Evolutionary conservation across 2,329 filamentous ascomycete genomes (phyloP).

Genomic region (Fusarium sp.): DNA sequence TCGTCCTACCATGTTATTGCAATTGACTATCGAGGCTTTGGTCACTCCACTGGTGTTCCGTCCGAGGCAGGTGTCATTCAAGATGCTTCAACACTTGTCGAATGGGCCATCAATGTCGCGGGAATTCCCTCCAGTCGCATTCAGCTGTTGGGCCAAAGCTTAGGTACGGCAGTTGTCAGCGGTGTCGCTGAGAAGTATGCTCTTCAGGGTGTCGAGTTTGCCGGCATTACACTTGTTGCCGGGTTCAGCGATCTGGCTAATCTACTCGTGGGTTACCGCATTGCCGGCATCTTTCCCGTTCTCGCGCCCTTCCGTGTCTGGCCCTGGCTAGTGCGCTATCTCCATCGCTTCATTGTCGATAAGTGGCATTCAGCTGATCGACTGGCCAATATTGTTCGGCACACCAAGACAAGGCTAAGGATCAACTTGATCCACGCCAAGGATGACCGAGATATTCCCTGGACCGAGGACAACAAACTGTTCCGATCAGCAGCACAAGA

Average conservation of each 20-base stretch:
- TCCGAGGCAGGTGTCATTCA: slow-evolving; percentile 84
- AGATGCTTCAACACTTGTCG: slow-evolving; percentile 79
- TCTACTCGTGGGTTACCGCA: slow-evolving; percentile 81
- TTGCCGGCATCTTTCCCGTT: slow-evolving; percentile 82
- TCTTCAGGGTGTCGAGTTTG: slow-evolving; percentile 73
- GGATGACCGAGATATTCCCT: slow-evolving; percentile 87
- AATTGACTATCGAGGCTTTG: slow-evolving; percentile 92
- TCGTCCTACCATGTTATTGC: slow-evolving; percentile 85
- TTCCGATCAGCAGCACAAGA: slow-evolving; percentile 71
- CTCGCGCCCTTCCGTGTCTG: slow-evolving; percentile 79
- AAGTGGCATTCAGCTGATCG: slow-evolving; percentile 81
- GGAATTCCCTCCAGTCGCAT: slow-evolving; percentile 78
- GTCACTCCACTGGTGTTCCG: slow-evolving; percentile 81
- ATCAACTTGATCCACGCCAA: slow-evolving; percentile 83
- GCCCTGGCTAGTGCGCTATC: slow-evolving; percentile 70
- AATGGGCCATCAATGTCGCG: slow-evolving; percentile 76
- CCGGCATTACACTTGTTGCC: slow-evolving; percentile 82
- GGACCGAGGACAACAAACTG: slow-evolving; percentile 73
- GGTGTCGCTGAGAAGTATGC: slow-evolving; percentile 80
- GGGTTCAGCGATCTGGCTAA: slow-evolving; percentile 81
- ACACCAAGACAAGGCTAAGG: slow-evolving; percentile 66
- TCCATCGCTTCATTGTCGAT: slow-evolving; percentile 77
- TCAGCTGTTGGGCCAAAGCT: slow-evolving; percentile 85
- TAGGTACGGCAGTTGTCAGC: slow-evolving; percentile 86
- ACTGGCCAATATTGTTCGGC: slow-evolving; percentile 67